Base-by-base conservation (phyloP, 2,329 filamentous ascomycete genomes). In the Hypoxylon sp. region DNA sequence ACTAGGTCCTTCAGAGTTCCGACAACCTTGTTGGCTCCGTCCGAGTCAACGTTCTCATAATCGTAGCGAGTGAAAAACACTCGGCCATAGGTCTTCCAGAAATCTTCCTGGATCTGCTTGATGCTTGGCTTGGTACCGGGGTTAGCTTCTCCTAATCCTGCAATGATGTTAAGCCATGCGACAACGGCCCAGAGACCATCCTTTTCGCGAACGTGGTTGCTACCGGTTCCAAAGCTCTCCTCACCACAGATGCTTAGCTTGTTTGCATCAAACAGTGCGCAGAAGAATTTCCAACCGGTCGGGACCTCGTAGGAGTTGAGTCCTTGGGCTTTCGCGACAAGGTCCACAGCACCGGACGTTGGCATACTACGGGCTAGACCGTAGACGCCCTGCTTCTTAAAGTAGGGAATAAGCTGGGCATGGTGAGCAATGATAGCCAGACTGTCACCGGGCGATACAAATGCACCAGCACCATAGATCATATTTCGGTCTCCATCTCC, bases 21-120 rank as follows among this genome's bases (percentile, higher is more conserved):
- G 34, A 96, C 88, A 51, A 99, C 87, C 78, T 96, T 93, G 77
- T 89, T 89, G 58, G 94, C 94, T 29, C 90, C 92, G 6, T 93
- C 91, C 35, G 87, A 88, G 77, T 96, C 91, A 61, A 96, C 91
- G 63, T 95, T 84, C 77, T 99, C 94, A 76, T 96, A 99, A 76
- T 99, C 94, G 75, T 97, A 97, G 59, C 94, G 90, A 31, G 94
- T 99, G 83, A 99, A 99, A 81, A 97, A 99, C 21, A 92, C 97
- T 52, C 94, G 91, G 67, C 94, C 94, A 73, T 99, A 99, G 49
- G 85, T 90, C 67, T 84, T 83, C 94, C 94, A 99, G 83, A 99
- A 97, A 71, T 97, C 91, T 67, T 91, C 86, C 77, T 99, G 94
- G 71, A 99, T 97, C 73, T 92, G 88, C 69, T 89, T 89, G 75